Evolutionary conservation across 805 yeast genomes (phyloP).

Genomic region (Yamadazyma olivae): DNA sequence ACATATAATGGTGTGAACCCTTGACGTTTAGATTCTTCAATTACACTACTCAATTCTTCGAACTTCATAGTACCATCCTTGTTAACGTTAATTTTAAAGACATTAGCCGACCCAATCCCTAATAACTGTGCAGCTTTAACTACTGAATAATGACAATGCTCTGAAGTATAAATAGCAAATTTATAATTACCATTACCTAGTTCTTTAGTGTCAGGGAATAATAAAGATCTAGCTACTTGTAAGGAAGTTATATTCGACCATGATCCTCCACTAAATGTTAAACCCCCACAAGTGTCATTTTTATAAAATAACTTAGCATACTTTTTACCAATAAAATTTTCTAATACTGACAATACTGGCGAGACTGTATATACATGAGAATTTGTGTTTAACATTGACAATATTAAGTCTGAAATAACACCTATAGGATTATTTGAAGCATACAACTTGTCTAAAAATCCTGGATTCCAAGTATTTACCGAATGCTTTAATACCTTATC

Average conservation of each 20-base stretch:
- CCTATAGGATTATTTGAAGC: slow-evolving; percentile 89
- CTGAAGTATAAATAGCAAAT: slow-evolving; percentile 69
- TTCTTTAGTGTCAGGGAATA: slow-evolving; percentile 66
- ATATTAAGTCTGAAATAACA: slow-evolving; percentile 63
- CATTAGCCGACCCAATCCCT: slow-evolving; percentile 64
- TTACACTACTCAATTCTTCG: slow-evolving; percentile 42
- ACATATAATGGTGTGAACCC: slow-evolving; percentile 74
- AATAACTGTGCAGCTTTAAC: slow-evolving; percentile 76
- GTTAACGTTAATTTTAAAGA: slow-evolving; percentile 62
- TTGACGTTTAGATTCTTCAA: slow-evolving; percentile 39
- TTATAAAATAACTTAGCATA: slow-evolving; percentile 65
- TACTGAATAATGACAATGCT: slow-evolving; percentile 76
- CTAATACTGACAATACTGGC: slow-evolving; percentile 74
- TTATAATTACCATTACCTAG: slow-evolving; percentile 50
- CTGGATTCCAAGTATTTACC: slow-evolving; percentile 84
- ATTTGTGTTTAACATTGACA: slow-evolving; percentile 74
- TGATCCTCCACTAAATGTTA: slow-evolving; percentile 85
- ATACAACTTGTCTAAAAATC: slow-evolving; percentile 78
- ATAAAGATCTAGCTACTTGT: slow-evolving; percentile 66
- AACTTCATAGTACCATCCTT: slow-evolving; percentile 55
- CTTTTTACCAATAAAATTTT: slow-evolving; percentile 60
- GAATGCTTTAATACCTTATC: slow-evolving; percentile 61
- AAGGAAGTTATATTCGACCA: slow-evolving; percentile 80
- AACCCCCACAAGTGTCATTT: slow-evolving; percentile 64
- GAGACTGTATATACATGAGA: slow-evolving; percentile 85